Base-by-base conservation (phyloP, 1,139 yeast species). In the Arxiozyma slooffiae region DNA sequence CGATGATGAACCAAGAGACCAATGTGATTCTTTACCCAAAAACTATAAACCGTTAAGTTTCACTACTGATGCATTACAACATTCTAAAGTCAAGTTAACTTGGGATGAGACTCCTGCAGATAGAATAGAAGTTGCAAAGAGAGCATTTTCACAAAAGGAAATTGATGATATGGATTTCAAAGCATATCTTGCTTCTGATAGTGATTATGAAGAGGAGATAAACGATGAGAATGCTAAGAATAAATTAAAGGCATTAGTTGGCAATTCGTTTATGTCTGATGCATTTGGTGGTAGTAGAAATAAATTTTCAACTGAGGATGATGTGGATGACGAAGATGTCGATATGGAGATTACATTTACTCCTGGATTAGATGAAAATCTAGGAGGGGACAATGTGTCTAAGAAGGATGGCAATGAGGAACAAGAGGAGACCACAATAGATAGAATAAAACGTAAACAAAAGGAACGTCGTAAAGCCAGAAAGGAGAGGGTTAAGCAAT, bases 91-190 rank as follows among this genome's bases (percentile, higher is more conserved):
- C 46, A 87, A 87, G 64, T 75, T 90, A 56, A 89, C 97, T 0
- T 90, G 97, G 97, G 99, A 94, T 68, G 97, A 92, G 69, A 94
- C 97, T 0, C 98, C 98, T 4, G 83, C 81, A 53, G 97, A 89
- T 62, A 79, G 98, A 65, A 68, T 81, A n/a, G 81, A 85, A 52
- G 68, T 90, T 50, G 80, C 96, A 0, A 77, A 85, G 18, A 80
- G 83, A 59, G 89, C 90, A 17, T 90, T 94, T 63, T 81, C 89
- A 47, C 95, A 87, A 63, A 82, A 85, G 66, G 98, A 94, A 64
- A 76, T 90, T 48, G 97, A 92, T 58, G 97, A 90, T 48, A 88
- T 90, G 94, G 98, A 94, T 67, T 85, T 90, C 71, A 82, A 88
- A 63, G 97, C 97, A 1, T 94, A 94, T 61, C 72, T 94, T 53